Evolutionary conservation across 371 early-diverging fungal genomes (phyloP), one percentile per base, ranked within the genome.

Genomic region (Rhizopus stolonifer): DNA sequence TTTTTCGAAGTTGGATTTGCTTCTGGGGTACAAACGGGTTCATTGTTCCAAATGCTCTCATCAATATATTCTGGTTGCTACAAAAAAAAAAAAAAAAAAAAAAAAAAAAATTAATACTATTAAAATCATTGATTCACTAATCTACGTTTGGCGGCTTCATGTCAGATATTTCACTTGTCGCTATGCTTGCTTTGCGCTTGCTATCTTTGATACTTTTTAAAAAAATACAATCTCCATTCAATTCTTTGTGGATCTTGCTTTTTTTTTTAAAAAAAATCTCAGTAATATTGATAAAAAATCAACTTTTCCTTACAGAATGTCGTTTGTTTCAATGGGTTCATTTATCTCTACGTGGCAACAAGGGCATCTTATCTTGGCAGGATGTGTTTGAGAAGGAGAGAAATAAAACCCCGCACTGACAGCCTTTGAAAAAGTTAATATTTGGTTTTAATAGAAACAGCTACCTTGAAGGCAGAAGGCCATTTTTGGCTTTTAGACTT

Each of bases 331-430:
- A 19, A 47, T 47, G 26, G 61, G 60, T 9, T 45, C 47, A 4
- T 29, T 40, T 0, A 65, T 38, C 4, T 33, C 50, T 2, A 21
- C 11, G 29, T 46, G 54, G 19, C 72, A 72, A 59, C 65, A 69
- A 2, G 61, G 54, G 36, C 72, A 72, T 29, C 40, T 56, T 14
- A 65, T 55, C 18, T 54, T 52, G 23, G 52, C 42, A 6, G 42
- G 17, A 7, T 46, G 13, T 4, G 54, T 50, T 1, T 13, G 10
- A 11, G 61, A 65, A 4, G 72, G 69, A 1, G 59, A 38, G 10
- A 57, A 69, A 21, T 51, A 59, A 25, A 72, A 72, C 0, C 69
- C 72, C 23, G 72, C 63, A n/a, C 62, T 64, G n/a, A 59, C 65
- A 10, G 69, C 25, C 72, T 72, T 29, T 29, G n/a, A n/a, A n/a